Base-by-base conservation (phyloP, 73 alveolate species). In the Paramecium primaurelia region DNA sequence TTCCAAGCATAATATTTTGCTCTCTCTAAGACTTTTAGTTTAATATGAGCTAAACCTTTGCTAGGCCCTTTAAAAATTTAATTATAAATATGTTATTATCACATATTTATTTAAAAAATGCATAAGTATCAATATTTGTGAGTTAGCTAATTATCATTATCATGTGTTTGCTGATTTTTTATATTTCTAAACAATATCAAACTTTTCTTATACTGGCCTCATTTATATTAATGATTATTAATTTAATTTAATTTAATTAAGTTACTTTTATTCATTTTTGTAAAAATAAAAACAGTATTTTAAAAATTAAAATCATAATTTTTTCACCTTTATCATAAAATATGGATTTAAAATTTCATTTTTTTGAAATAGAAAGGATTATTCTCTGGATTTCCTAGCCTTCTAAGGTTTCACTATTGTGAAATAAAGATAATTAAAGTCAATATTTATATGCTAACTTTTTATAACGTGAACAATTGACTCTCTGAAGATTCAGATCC, bases 1-100 rank as follows among this genome's bases (percentile, higher is more conserved):
- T 94, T 95, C 98, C 98, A 96, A 30, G 98, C 98, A 92, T 94
- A 95, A 92, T 92, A 95, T 86, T 96, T 96, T n/a, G 98, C 98
- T 92, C 97, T 95, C 77, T 95, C 97, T 22, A 96, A 96, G 10
- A 96, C 93, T 71, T 96, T 96, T 60, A 96, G 87, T 77, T 94
- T 93, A 73, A 96, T 92, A 12, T 97, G 98, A 47, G 94, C 95
- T 12, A 95, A 58, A 64, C 96, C 96, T 45, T 91, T 96, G 93
- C 97, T 94, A 64, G 97, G 95, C 11, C 98, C 98, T 44, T 77
- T 95, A 68, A 93, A 59, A 45, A 89, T 89, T 69, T 75, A 16
- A 42, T 7, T 9, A 20, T 36, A 75, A 12, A 30, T 32, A 4
- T 18, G 9, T 37, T 0, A 54, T 54, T 1, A 75, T 92, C n/a